These are phyloP conservation scores for Trametes versicolor DNA, from an alignment of 1,284 basidiomycete species.

Conservation along the genomic window DNA sequence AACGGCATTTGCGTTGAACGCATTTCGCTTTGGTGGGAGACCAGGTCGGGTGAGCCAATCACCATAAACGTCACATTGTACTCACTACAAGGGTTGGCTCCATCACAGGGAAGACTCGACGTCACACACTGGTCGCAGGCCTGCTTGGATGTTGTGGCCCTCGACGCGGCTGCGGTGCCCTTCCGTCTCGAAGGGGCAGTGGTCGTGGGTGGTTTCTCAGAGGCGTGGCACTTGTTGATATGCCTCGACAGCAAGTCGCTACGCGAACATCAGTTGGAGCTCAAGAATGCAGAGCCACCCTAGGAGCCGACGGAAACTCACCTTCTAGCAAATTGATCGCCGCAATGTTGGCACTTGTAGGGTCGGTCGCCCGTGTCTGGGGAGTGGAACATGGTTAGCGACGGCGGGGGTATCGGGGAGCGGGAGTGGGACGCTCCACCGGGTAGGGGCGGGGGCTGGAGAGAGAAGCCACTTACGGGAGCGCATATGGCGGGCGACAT, in stretches of 20 bases:
- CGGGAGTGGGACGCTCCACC: constrained; percentile 30
- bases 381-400: constrained; percentile 33
- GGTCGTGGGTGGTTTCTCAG: constrained; percentile 67
- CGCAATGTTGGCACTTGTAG: constrained; percentile 90
- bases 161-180: constrained; percentile 66
- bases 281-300: constrained; percentile 15
- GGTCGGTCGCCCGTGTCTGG: constrained; percentile 92
- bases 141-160: constrained; percentile 81
- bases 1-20: constrained; percentile 74
- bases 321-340: constrained; percentile 91
- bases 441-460: constrained; percentile 28
- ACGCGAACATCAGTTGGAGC: constrained; percentile 7
- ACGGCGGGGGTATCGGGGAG: constrained; percentile 29
- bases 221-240: constrained; percentile 89
- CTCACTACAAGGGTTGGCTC: constrained; percentile 82
- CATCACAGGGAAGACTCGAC: constrained; percentile 82
- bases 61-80: constrained; percentile 39
- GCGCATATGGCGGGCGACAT: constrained; percentile 91
- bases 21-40: constrained; percentile 72
- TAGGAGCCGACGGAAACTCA: constrained; percentile 44
- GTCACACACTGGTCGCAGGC: constrained; percentile 90
- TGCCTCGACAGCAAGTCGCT: constrained; percentile 90
- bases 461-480: constrained; percentile 69
- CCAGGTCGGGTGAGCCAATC: constrained; percentile 19
- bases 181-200: constrained; percentile 59